Evolutionary conservation across 805 yeast species (phyloP).

Genomic region (Yarrowia sp.): DNA sequence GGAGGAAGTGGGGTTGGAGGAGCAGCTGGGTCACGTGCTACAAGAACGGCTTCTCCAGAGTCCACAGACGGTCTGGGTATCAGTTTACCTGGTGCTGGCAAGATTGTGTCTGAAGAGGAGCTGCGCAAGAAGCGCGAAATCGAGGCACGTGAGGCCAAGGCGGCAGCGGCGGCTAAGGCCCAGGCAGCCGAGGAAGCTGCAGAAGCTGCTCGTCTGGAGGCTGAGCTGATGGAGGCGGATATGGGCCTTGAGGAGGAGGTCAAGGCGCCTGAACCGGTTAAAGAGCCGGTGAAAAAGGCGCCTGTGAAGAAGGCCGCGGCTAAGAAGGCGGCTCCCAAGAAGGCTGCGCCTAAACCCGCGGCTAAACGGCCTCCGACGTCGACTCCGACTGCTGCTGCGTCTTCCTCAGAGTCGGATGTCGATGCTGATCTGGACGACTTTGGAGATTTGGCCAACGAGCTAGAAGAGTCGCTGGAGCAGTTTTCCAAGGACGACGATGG

Average conservation of each 20-base stretch:
- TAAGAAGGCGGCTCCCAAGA: conserved; percentile 3
- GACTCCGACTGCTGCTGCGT: not conserved
- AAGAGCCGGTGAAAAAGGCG: conserved; percentile 4
- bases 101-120: conserved; percentile 33
- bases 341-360: conserved; percentile 10
- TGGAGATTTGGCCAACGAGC: conserved; percentile 34
- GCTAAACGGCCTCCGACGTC: conserved; percentile 18
- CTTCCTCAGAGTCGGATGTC: conserved; percentile 24
- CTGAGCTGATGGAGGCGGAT: conserved; percentile 27
- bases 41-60: conserved; percentile 21
- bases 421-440: conserved; percentile 34
- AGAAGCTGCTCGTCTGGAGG: conserved; percentile 24
- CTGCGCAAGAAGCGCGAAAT: conserved; percentile 17
- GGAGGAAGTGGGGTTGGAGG: not conserved
- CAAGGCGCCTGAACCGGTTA: not conserved
- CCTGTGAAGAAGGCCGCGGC: conserved; percentile 2
- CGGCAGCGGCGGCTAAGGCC: not conserved
- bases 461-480: conserved; percentile 36
- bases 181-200: conserved; percentile 22
- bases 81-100: conserved; percentile 21
- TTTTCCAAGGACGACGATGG: conserved; percentile 20
- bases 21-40: not conserved
- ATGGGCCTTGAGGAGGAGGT: conserved; percentile 8
- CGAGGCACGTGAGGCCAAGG: conserved; percentile 13
- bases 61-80: conserved; percentile 15